These are phyloP conservation scores for Diaporthe velutina DNA, from an alignment of 2,329 filamentous ascomycete species.

Conservation along the genomic window DNA sequence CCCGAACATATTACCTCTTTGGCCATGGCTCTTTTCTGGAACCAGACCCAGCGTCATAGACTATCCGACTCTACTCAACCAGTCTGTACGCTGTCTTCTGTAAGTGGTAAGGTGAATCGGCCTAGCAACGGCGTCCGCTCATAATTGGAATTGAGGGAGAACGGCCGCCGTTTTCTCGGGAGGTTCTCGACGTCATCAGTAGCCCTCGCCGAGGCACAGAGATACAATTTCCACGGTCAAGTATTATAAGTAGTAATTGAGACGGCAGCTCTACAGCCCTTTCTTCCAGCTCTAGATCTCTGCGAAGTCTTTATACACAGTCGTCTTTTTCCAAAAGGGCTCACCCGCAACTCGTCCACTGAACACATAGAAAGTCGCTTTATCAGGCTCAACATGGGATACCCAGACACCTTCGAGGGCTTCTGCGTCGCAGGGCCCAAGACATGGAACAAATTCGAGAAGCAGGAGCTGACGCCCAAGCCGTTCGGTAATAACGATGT, in stretches of 20 bases:
- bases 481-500: slow-evolving; percentile 78
- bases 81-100: neutral
- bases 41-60: slow-evolving; percentile 15
- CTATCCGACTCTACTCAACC: neutral
- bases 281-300: neutral
- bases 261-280: neutral
- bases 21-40: neutral
- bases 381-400: slow-evolving; percentile 52
- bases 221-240: neutral
- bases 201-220: neutral
- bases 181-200: slow-evolving; percentile 14
- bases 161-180: neutral
- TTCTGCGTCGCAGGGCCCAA: slow-evolving; percentile 58
- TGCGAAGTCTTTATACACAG: neutral
- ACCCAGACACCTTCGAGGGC: slow-evolving; percentile 58
- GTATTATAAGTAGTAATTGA: neutral
- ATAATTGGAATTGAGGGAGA: neutral
- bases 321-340: too few species aligned
- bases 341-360: neutral
- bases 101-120: neutral
- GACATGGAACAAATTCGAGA: slow-evolving; percentile 57
- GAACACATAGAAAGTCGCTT: neutral
- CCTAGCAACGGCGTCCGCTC: neutral
- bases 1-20: neutral
- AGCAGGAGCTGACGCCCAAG: slow-evolving; percentile 64